Evolutionary conservation across 352 stramenopile species (phyloP).

Genomic region (Thraustochytrium sp.): DNA sequence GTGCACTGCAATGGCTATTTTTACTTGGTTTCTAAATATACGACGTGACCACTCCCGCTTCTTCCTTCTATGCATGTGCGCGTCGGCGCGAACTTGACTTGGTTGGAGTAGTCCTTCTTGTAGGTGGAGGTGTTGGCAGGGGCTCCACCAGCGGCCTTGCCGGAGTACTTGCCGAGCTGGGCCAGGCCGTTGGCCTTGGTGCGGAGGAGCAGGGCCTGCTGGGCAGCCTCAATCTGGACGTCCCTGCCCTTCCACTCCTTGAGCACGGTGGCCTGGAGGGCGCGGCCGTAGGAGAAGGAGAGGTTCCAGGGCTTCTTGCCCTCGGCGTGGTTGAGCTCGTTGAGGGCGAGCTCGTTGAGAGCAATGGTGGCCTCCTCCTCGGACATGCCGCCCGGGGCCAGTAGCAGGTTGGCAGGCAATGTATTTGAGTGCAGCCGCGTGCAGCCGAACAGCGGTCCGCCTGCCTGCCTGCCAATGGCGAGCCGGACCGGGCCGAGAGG

Average conservation of each 20-base stretch:
- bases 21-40: too few relatives aligned
- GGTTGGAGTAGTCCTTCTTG: slow-evolving; percentile 68
- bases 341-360: slow-evolving; percentile 60
- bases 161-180: slow-evolving; percentile 60
- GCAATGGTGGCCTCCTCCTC: slow-evolving; percentile 56
- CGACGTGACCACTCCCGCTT: too few relatives aligned
- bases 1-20: too few relatives aligned
- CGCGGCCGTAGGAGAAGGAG: slow-evolving; percentile 58
- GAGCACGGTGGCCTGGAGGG: slow-evolving; percentile 56
- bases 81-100: too few relatives aligned
- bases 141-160: slow-evolving; percentile 56
- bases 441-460: too few relatives aligned
- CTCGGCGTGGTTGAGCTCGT: slow-evolving; percentile 52
- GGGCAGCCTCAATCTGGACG: slow-evolving; percentile 58
- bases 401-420: too few relatives aligned
- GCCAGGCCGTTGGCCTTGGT: slow-evolving; percentile 62
- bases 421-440: too few relatives aligned
- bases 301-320: slow-evolving; percentile 55
- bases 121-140: slow-evolving; percentile 58
- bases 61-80: too few relatives aligned
- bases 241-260: slow-evolving; percentile 61
- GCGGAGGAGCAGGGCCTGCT: slow-evolving; percentile 57
- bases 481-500: too few relatives aligned
- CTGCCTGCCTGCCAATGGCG: too few relatives aligned
- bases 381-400: slow-evolving; percentile 56